Conservation (phyloP, 2,329 filamentous ascomycete species). For the Aspergillus latus region DNA sequence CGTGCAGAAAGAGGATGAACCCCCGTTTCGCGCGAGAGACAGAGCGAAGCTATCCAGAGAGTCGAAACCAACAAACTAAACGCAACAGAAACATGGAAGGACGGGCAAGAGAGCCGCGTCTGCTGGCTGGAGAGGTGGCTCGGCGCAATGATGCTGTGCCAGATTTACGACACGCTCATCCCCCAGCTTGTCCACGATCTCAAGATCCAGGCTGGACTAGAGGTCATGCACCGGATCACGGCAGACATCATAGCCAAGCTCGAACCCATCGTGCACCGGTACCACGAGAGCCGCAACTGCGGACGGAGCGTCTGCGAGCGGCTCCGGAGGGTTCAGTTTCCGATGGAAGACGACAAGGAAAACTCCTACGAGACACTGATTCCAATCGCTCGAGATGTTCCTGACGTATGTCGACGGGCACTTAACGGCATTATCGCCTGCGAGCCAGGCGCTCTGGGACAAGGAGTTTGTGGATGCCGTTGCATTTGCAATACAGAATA, state of each 20-base stretch:
- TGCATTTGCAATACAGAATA: constrained; percentile 17
- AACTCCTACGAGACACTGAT: constrained; percentile 28
- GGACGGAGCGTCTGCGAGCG: constrained; percentile 22
- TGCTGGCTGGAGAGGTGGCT: constrained; percentile 36
- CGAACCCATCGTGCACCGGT: constrained; percentile 26
- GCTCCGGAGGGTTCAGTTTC: constrained; percentile 32
- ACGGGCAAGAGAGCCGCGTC: constrained; percentile 19
- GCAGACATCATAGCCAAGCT: constrained; percentile 22
- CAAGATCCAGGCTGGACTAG: constrained; percentile 34
- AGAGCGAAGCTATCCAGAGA: constrained; percentile 23
- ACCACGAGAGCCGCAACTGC: constrained; percentile 27
- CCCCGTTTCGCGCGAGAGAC: constrained; percentile 24
- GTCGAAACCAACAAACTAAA: constrained; percentile 11
- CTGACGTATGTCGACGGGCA: constrained; percentile 33
- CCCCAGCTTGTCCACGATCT: constrained; percentile 21
- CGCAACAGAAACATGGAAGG: not conserved
- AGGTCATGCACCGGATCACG: constrained; percentile 29
- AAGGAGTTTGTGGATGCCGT: constrained; percentile 32
- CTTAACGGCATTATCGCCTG: constrained; percentile 31
- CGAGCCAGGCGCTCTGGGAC: constrained; percentile 38
- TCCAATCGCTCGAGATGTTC: constrained; percentile 34
- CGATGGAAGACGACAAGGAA: constrained; percentile 2
- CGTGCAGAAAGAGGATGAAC: constrained; percentile 16
- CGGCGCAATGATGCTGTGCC: constrained; percentile 26
- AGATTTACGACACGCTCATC: constrained; percentile 11